Conservation (phyloP, 106 monocot genomes). For the Dendrobium officinale region DNA sequence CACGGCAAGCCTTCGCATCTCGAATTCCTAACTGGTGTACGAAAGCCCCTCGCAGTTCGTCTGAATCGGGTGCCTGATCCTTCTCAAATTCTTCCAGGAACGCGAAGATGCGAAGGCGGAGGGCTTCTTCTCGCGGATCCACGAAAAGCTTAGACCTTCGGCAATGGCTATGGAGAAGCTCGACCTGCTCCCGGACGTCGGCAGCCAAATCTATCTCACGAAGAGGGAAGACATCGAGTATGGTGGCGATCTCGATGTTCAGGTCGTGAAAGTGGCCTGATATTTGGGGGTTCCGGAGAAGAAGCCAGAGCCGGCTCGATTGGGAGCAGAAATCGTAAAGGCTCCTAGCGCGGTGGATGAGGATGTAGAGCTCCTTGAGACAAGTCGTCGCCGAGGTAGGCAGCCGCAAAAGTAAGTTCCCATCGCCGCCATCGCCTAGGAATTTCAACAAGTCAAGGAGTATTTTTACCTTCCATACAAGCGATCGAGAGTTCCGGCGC, state of each 20-base stretch:
- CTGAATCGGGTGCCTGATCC: conserved; percentile 30
- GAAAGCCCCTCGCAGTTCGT: conserved; percentile 35
- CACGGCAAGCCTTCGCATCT: conserved; percentile 22
- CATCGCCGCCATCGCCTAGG: conserved; percentile 19
- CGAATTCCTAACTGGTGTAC: conserved; percentile 35
- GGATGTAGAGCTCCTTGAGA: conserved; percentile 79
- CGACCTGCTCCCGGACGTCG: conserved; percentile 51
- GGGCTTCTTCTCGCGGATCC: conserved; percentile 41
- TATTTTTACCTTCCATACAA: conserved; percentile 34
- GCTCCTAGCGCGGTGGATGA: conserved; percentile 45
- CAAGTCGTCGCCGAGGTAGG: conserved; percentile 44
- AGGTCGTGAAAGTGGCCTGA: conserved; percentile 72
- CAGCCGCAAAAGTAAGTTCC: neutral
- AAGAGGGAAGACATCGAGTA: conserved; percentile 77
- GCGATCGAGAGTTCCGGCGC: conserved; percentile 36
- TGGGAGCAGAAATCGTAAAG: conserved; percentile 71
- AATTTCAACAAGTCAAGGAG: conserved; percentile 44
- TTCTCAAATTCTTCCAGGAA: conserved; percentile 48
- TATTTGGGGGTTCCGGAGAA: conserved; percentile 47
- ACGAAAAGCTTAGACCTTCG: conserved; percentile 23
- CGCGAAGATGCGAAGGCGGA: conserved; percentile 36
- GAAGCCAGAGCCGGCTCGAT: conserved; percentile 53
- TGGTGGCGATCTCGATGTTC: conserved; percentile 56
- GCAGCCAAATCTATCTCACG: conserved; percentile 18
- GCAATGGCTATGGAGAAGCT: conserved; percentile 37